Evolutionary conservation across 495 filamentous ascomycete species (phyloP).

Genomic region (Podospora pseudocomata): DNA sequence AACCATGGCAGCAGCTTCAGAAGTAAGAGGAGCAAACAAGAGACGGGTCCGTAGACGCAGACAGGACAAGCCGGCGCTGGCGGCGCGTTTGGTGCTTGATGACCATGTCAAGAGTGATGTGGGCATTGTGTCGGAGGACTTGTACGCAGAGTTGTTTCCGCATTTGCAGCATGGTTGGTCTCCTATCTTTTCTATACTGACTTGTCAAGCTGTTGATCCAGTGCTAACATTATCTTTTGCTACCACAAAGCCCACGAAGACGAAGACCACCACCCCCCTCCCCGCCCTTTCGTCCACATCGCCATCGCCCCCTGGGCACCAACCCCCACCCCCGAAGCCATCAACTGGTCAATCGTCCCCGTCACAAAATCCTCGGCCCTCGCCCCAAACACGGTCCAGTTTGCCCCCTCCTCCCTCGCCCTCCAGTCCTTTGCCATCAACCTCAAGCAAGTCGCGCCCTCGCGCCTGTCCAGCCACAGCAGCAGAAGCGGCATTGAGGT

Average conservation of each 20-base stretch:
- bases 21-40: conserved; percentile 24
- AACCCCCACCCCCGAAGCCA: conserved; percentile 56
- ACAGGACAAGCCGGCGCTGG: conserved; percentile 52
- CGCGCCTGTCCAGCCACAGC: conserved; percentile 59
- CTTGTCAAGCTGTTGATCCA: conserved; percentile 20
- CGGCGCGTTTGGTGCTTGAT: conserved; percentile 65
- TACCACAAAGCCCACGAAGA: conserved; percentile 16
- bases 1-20: conserved; percentile 18
- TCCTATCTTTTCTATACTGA: neutral
- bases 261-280: conserved; percentile 28
- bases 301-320: conserved; percentile 81
- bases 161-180: conserved; percentile 34
- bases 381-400: conserved; percentile 71
- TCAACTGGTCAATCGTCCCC: conserved; percentile 80
- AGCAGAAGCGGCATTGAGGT: conserved; percentile 69
- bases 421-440: conserved; percentile 70
- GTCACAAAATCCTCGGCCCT: conserved; percentile 59
- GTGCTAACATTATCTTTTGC: neutral
- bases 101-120: conserved; percentile 83
- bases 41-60: conserved; percentile 50
- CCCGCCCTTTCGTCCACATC: conserved; percentile 54
- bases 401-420: conserved; percentile 74
- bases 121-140: conserved; percentile 80
- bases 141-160: conserved; percentile 78
- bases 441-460: conserved; percentile 57